A percentile compares a stretch with the other conserved stretches of the same genome.
Conservation (phyloP, 1,284 basidiomycete genomes). For the Leccinum fallax region DNA sequence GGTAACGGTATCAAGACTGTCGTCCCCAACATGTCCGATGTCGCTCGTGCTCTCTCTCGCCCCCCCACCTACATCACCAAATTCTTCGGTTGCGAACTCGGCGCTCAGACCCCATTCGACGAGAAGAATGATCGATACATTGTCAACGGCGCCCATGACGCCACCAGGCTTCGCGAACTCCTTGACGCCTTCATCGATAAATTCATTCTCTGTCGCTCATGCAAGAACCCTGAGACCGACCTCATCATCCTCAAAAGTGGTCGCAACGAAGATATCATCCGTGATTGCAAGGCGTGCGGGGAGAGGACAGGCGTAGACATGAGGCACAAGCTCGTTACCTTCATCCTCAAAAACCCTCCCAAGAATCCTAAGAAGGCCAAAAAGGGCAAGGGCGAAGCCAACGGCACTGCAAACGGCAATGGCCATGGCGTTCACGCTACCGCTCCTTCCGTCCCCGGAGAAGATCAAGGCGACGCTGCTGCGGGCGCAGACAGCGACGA, state of each 20-base stretch:
- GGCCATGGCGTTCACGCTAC: slow-evolving; percentile 46
- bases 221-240: slow-evolving; percentile 99
- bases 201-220: slow-evolving; percentile 95
- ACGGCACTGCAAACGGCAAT: slow-evolving; percentile 53
- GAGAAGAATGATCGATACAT: slow-evolving; percentile 98
- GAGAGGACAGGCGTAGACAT: slow-evolving; percentile 92
- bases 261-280: slow-evolving; percentile 80
- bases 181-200: slow-evolving; percentile 98
- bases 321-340: slow-evolving; percentile 96
- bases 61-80: slow-evolving; percentile 98
- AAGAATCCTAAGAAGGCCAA: slow-evolving; percentile 83
- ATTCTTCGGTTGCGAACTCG: slow-evolving; percentile 98
- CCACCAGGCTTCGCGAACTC: slow-evolving; percentile 90
- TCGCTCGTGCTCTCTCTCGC: slow-evolving; percentile 92
- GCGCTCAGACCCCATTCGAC: slow-evolving; percentile 96
- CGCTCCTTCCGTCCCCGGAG: slow-evolving; percentile 29
- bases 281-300: slow-evolving; percentile 99
- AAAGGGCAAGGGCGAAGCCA: slow-evolving; percentile 55
- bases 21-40: slow-evolving; percentile 97
- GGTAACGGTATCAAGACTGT: slow-evolving; percentile 99
- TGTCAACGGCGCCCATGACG: slow-evolving; percentile 97
- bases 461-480: slow-evolving; percentile 38
- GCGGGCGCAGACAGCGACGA: slow-evolving; percentile 72
- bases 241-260: slow-evolving; percentile 84
- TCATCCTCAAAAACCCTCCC: slow-evolving; percentile 98